phyloP scores from a whole-genome alignment of 208 protist species.

The Porcisia hertigi region DNA sequence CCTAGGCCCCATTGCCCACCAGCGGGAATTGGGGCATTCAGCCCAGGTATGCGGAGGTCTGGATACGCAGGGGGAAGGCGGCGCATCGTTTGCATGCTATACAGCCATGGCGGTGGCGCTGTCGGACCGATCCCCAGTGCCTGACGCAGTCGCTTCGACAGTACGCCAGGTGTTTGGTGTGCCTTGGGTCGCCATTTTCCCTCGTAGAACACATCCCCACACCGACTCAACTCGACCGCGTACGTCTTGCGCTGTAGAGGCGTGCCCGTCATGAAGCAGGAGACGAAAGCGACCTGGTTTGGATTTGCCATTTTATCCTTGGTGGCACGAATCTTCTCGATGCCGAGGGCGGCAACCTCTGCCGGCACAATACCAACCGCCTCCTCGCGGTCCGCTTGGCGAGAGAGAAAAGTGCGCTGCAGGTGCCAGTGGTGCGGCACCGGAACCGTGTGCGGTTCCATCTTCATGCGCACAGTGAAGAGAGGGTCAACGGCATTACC shows the following conservation, averaged over 20 bases:
- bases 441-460: conserved; percentile 87
- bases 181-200: conserved; percentile 95
- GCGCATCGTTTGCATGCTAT: conserved; percentile 98
- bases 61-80: conserved; percentile 98
- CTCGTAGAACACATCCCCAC: conserved; percentile 98
- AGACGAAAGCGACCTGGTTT: conserved; percentile 95
- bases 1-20: conserved; percentile 94
- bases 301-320: conserved; percentile 97
- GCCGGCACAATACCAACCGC: conserved; percentile 95
- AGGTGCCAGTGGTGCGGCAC: conserved; percentile 98
- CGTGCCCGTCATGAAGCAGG: conserved; percentile 98
- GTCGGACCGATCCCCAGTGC: conserved; percentile 96
- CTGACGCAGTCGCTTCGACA: conserved; percentile 92
- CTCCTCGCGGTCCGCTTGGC: conserved; percentile 95
- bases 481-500: conserved; percentile 95
- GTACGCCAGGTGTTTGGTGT: conserved; percentile 52
- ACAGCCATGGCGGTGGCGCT: conserved; percentile 98
- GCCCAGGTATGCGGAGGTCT: conserved; percentile 96
- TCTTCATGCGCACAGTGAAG: conserved; percentile 97
- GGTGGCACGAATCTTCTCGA: conserved; percentile 98
- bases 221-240: conserved; percentile 83
- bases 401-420: conserved; percentile 97
- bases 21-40: conserved; percentile 98
- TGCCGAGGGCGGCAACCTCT: conserved; percentile 90
- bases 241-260: conserved; percentile 87